These are phyloP conservation scores for Talaromyces piceae DNA, from an alignment of 2,329 filamentous ascomycete species.

Conservation along the genomic window DNA sequence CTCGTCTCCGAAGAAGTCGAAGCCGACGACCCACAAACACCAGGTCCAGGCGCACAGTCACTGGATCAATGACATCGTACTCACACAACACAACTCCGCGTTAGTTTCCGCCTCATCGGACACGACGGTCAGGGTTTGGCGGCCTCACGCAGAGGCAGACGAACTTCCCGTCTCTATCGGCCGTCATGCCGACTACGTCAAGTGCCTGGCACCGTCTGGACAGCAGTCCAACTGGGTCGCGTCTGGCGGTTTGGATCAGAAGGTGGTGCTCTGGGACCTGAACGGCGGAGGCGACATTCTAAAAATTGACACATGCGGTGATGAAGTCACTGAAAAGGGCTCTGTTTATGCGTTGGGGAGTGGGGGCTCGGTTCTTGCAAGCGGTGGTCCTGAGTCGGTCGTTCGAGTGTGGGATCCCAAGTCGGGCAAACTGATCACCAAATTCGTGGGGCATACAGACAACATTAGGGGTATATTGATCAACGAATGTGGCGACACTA, in stretches of 20 bases:
- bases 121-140: conserved; percentile 86
- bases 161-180: conserved; percentile 74
- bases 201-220: conserved; percentile 76
- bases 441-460: conserved; percentile 94
- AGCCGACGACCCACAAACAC: conserved; percentile 48
- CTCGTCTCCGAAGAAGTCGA: conserved; percentile 17
- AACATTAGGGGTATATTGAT: conserved; percentile 88
- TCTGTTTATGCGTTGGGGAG: conserved; percentile 88
- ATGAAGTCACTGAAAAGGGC: conserved; percentile 79
- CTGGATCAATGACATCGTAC: conserved; percentile 89
- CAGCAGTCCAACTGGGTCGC: conserved; percentile 75
- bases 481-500: conserved; percentile 78
- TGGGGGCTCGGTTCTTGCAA: conserved; percentile 73
- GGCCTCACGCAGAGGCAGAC: conserved; percentile 58
- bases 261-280: conserved; percentile 89
- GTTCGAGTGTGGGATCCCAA: conserved; percentile 87
- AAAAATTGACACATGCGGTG: conserved; percentile 67
- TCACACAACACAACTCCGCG: conserved; percentile 69
- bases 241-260: conserved; percentile 85
- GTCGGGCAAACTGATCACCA: conserved; percentile 83
- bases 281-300: conserved; percentile 78
- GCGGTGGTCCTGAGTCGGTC: conserved; percentile 87
- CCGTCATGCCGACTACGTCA: conserved; percentile 92
- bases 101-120: conserved; percentile 91
- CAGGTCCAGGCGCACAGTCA: conserved; percentile 80